Conservation (phyloP, 2,329 filamentous ascomycete genomes). For the Mycosphaerella sp. region DNA sequence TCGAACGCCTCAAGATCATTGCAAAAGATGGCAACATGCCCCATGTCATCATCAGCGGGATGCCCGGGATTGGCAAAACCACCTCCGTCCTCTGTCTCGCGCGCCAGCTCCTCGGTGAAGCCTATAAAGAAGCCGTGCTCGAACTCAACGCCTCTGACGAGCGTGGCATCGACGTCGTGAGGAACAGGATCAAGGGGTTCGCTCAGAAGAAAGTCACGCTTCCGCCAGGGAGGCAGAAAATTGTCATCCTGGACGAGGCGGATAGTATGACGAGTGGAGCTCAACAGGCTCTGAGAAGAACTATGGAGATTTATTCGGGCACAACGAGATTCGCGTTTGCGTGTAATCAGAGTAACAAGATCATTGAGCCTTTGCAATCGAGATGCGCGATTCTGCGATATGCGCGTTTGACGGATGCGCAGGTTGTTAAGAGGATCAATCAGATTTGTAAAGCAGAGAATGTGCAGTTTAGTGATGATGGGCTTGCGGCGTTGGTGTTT, state of each 20-base stretch:
- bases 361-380: conserved; percentile 97
- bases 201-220: conserved; percentile 98
- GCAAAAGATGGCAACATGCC: conserved; percentile 99
- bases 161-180: conserved; percentile 92
- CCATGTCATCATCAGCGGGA: conserved; percentile 98
- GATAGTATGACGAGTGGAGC: conserved; percentile 96
- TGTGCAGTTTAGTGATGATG: conserved; percentile 86
- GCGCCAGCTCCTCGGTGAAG: conserved; percentile 80
- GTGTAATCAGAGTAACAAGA: conserved; percentile 98
- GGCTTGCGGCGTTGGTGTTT: conserved; percentile 91
- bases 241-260: conserved; percentile 96
- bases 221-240: conserved; percentile 82
- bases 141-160: conserved; percentile 97
- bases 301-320: conserved; percentile 98
- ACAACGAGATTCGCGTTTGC: conserved; percentile 97
- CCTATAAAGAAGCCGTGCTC: conserved; percentile 95
- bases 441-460: conserved; percentile 92
- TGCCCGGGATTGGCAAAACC: conserved; percentile 98
- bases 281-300: conserved; percentile 87
- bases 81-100: conserved; percentile 92
- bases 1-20: conserved; percentile 96
- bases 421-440: conserved; percentile 82
- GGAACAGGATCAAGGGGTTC: conserved; percentile 96
- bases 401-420: conserved; percentile 81
- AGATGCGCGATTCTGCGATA: conserved; percentile 94